A percentile compares a stretch with the other conserved stretches of the same genome.
Evolutionary conservation across 2,329 filamentous ascomycete genomes (phyloP).

Genomic region (Fonsecaea pedrosoi): DNA sequence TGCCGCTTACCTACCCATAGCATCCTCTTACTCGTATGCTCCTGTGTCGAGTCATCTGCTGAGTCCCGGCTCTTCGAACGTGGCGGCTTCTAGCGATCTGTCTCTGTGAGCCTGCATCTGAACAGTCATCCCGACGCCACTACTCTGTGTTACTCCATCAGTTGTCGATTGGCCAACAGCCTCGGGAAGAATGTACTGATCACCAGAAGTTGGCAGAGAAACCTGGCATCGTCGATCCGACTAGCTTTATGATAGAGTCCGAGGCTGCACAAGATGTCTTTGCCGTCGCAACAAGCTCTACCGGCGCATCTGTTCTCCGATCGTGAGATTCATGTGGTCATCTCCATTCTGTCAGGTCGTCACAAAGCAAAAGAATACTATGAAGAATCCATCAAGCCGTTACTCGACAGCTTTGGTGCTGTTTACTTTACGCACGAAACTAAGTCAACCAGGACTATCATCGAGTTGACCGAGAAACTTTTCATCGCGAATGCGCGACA

Average conservation of each 20-base stretch:
- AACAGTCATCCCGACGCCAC: neutral
- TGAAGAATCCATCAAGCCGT: conserved; percentile 60
- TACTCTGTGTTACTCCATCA: neutral
- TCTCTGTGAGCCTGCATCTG: neutral
- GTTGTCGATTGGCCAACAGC: neutral
- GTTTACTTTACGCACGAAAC: conserved; percentile 67
- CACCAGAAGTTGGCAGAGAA: neutral
- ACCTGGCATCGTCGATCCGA: neutral
- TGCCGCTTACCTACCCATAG: neutral
- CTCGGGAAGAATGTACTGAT: conserved; percentile 1
- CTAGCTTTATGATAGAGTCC: neutral
- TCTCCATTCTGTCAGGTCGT: conserved; percentile 72
- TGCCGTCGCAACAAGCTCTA: neutral
- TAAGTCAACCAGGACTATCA: conserved; percentile 67
- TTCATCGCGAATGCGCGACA: conserved; percentile 59
- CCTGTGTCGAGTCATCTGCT: neutral
- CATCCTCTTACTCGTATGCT: neutral
- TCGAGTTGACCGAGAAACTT: conserved; percentile 62
- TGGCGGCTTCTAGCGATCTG: neutral
- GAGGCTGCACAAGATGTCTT: neutral
- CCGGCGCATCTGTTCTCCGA: conserved; percentile 33
- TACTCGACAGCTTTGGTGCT: conserved; percentile 60
- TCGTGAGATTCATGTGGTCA: conserved; percentile 62
- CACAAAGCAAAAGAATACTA: conserved; percentile 65
- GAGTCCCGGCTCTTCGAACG: neutral